Evolutionary conservation across 1,284 basidiomycete species (phyloP).

Genomic region (Rhodotorula sp.): DNA sequence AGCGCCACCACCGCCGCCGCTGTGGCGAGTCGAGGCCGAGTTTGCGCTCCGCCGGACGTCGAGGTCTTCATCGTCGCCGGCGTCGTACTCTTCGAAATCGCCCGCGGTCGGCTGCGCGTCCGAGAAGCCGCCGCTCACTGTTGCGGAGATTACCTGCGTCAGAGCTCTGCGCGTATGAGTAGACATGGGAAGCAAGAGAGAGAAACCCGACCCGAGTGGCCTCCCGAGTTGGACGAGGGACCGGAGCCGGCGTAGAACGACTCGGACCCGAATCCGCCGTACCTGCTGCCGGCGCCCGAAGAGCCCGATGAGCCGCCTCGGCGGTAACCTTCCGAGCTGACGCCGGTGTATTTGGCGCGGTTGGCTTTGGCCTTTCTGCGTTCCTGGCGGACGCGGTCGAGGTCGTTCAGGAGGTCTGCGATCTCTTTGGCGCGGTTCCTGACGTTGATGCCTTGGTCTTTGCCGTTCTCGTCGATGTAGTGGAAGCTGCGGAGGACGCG

Average conservation of each 20-base stretch:
- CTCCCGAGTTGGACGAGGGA: neutral
- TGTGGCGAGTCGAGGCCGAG: slow-evolving; percentile 23
- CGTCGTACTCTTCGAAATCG: slow-evolving; percentile 88
- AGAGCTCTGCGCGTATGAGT: too few species aligned
- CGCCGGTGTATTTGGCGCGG: slow-evolving; percentile 84
- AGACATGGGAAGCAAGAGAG: neutral
- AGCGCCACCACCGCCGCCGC: too few species aligned
- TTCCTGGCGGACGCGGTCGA: slow-evolving; percentile 85
- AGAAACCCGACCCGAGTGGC: neutral
- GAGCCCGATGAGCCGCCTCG: slow-evolving; percentile 51
- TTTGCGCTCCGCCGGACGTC: slow-evolving; percentile 5
- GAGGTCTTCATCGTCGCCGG: slow-evolving; percentile 83
- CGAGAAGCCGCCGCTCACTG: slow-evolving; percentile 49
- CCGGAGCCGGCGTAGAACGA: slow-evolving; percentile 45
- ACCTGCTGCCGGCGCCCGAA: slow-evolving; percentile 56
- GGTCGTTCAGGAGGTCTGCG: slow-evolving; percentile 80
- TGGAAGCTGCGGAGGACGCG: slow-evolving; percentile 99
- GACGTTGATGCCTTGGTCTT: slow-evolving; percentile 98
- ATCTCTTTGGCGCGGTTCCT: slow-evolving; percentile 92
- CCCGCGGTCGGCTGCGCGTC: slow-evolving; percentile 39
- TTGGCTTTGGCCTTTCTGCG: slow-evolving; percentile 91
- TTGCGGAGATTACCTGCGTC: neutral
- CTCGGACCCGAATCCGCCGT: slow-evolving; percentile 80
- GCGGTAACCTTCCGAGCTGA: slow-evolving; percentile 71
- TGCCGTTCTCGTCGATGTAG: slow-evolving; percentile 97